Evolutionary conservation across 164 flowering plant genomes (phyloP).

Genomic region (Umbilicus rupestris): DNA sequence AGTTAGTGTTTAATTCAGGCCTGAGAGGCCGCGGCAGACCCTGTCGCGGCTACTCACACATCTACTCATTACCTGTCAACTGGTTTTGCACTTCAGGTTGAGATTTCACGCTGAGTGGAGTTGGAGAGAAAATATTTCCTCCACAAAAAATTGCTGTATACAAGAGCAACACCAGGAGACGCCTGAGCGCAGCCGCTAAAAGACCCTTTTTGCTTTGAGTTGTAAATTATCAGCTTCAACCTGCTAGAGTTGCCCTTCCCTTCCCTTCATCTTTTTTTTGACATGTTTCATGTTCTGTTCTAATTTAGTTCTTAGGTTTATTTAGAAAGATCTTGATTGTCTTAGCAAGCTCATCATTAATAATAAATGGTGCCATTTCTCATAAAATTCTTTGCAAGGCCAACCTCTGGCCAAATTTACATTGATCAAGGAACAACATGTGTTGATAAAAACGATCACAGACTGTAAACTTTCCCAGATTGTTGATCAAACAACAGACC

Average conservation of each 20-base stretch:
- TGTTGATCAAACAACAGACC: too few species aligned
- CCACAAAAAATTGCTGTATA: neutral
- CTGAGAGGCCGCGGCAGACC: too few species aligned
- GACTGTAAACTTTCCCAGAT: too few species aligned
- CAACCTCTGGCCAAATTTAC: too few species aligned
- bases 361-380: constrained; percentile 4
- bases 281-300: neutral
- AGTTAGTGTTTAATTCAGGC: too few species aligned
- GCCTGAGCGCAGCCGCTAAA: neutral
- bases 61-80: neutral
- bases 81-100: neutral
- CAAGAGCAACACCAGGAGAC: neutral
- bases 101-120: neutral
- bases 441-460: too few species aligned
- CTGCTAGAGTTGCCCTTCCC: neutral
- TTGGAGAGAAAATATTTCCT: neutral
- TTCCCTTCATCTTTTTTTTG: neutral
- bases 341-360: neutral
- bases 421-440: too few species aligned
- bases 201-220: neutral
- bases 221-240: neutral
- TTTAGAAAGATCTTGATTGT: neutral
- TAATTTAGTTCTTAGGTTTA: neutral
- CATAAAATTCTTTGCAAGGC: neutral
- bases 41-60: neutral